Base-by-base conservation (phyloP, 2,329 filamentous ascomycete genomes). In the Aspergillus bombycis region DNA sequence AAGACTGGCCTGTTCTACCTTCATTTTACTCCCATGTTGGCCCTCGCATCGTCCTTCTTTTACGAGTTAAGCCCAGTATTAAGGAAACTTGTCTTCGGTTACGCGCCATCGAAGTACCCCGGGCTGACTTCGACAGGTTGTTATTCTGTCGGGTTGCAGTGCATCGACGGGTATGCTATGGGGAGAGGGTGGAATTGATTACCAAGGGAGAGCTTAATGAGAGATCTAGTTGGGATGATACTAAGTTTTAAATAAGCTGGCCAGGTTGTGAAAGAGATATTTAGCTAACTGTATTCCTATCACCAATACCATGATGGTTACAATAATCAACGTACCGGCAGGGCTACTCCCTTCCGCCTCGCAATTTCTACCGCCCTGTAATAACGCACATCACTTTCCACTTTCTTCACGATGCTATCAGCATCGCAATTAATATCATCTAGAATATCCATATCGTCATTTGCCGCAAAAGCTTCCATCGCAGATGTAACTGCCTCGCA, bases 401-500 rank as follows among this genome's bases (percentile, higher is more conserved):
- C 52, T n/a, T 38, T 28, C n/a, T 55, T 10, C 52, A 38, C 34
- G 10, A 38, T 16, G 21, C 12, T 38, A 8, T 55, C 52, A 10
- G 23, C 21, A 16, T 19, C 52, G 21, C n/a, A 8, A 16, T 38
- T 21, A 55, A 55, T 4, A 38, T 55, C 52, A 26, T 55, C 52
- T 9, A 55, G 1, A 36, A 38, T 23, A 55, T 55, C 34, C n/a
- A 55, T 30, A 4, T 45, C 32, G n/a, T 52, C 32, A 23, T 38
- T 57, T 5, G 23, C 38, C 5, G 30, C 38, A 30, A 53, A 21
- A 19, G 36, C 28, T 19, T 64, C 62, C 30, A 62, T 23, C 4
- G 53, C 59, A 41, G 59, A 54, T 4, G 32, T n/a, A 36, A 89
- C 82, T 3, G 86, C 83, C 76, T 93, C 90, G 75, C 91, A 94